These are phyloP conservation scores for Juncus inflexus DNA, from an alignment of 176 grass and related monocot species.

Conservation along the genomic window DNA sequence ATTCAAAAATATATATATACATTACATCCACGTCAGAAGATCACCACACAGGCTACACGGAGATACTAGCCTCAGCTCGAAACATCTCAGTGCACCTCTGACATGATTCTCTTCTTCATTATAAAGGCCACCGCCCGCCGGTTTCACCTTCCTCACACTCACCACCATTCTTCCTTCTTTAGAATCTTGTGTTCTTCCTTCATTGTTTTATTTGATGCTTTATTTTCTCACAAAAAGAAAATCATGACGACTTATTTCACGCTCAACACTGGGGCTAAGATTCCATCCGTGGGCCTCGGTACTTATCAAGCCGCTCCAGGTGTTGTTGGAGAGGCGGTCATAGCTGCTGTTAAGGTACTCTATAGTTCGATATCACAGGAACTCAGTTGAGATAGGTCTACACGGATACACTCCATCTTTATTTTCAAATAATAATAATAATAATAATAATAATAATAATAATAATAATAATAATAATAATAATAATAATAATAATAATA, in stretches of 20 bases:
- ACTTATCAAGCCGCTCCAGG: constrained; percentile 64
- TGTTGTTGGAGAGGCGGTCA: constrained; percentile 55
- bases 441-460: too few relatives aligned
- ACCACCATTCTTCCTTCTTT: not conserved
- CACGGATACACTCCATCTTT: too few relatives aligned
- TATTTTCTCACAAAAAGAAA: too few relatives aligned
- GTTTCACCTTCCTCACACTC: not conserved
- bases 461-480: too few relatives aligned
- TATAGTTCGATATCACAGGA: not conserved
- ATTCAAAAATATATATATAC: too few relatives aligned
- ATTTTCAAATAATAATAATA: too few relatives aligned
- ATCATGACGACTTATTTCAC: constrained; percentile 62
- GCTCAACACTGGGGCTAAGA: constrained; percentile 80
- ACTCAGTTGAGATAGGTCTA: too few relatives aligned
- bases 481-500: too few relatives aligned
- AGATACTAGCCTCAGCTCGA: too few relatives aligned
- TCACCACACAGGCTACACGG: too few relatives aligned
- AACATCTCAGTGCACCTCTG: not conserved
- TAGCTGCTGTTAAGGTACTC: constrained; percentile 64
- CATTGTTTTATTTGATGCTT: not conserved
- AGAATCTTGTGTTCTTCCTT: not conserved
- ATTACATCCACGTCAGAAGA: too few relatives aligned
- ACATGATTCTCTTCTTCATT: not conserved
- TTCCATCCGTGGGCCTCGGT: constrained; percentile 83
- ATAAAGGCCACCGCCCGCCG: not conserved